Evolutionary conservation across 2,329 filamentous ascomycete genomes (phyloP).

Genomic region (Chaetomiaceae sp.): DNA sequence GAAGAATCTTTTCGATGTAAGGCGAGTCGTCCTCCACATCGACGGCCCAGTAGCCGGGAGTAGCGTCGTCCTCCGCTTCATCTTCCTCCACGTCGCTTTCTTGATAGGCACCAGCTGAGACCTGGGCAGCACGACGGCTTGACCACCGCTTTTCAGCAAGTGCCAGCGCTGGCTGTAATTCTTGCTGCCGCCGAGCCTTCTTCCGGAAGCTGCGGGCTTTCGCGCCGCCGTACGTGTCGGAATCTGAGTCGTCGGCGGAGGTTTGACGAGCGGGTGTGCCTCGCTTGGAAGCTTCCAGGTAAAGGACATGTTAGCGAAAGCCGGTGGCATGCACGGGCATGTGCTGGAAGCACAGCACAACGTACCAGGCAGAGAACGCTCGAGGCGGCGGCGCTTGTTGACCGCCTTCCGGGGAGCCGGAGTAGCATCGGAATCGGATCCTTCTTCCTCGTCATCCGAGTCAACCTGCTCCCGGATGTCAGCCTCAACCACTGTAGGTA

Average conservation of each 20-base stretch:
- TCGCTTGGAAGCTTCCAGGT: constrained; percentile 26
- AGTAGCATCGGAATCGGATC: constrained; percentile 68
- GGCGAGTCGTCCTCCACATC: constrained; percentile 72
- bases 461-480: constrained; percentile 38
- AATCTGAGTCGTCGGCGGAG: constrained; percentile 28
- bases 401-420: constrained; percentile 53
- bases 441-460: constrained; percentile 58
- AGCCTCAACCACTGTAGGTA: constrained; percentile 19
- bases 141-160: constrained; percentile 29
- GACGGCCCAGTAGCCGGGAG: constrained; percentile 64
- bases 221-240: constrained; percentile 28
- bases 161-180: constrained; percentile 24
- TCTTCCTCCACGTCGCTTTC: constrained; percentile 59
- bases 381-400: constrained; percentile 68
- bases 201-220: constrained; percentile 28
- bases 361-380: constrained; percentile 60
- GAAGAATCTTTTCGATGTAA: constrained; percentile 85
- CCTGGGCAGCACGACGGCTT: constrained; percentile 28
- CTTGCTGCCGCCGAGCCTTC: constrained; percentile 29
- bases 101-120: constrained; percentile 44
- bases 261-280: constrained; percentile 28
- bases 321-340: background rate
- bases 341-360: constrained; percentile 8
- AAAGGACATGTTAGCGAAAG: constrained; percentile 5
- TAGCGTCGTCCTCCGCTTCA: constrained; percentile 60